These are phyloP conservation scores for Suillus discolor DNA, from an alignment of 768 basidiomycete genomes.

Conservation along the genomic window DNA sequence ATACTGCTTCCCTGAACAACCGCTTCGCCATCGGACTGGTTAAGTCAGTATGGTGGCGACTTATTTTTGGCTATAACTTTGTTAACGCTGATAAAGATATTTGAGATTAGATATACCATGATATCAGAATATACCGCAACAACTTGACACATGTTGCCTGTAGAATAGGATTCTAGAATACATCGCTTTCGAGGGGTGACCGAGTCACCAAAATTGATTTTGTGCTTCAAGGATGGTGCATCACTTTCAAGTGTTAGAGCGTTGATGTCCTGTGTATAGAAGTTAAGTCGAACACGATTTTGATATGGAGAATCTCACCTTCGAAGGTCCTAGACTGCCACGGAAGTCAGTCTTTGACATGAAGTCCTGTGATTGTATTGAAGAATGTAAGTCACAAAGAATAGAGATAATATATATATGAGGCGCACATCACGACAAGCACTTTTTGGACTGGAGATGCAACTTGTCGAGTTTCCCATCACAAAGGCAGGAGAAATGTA, in stretches of 20 bases:
- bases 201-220: not conserved
- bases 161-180: not conserved
- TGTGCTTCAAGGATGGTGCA: not conserved
- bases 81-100: not conserved
- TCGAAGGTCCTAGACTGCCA: not conserved
- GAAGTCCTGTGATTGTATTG: not conserved
- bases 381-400: not conserved
- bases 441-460: not conserved
- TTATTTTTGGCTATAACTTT: not conserved
- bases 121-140: not conserved
- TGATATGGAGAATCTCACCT: not conserved
- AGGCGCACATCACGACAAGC: not conserved
- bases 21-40: not conserved
- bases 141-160: not conserved
- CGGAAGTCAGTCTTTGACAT: not conserved
- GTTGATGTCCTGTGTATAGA: not conserved
- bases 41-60: not conserved
- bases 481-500: not conserved
- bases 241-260: not conserved
- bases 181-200: not conserved
- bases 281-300: not conserved
- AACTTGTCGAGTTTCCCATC: not conserved
- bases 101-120: not conserved
- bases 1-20: not conserved
- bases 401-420: slow-evolving; percentile 1